Evolutionary conservation across 352 stramenopile species (phyloP), one percentile per base, ranked within the genome.

Genomic region (Paralagenidium karlingii): DNA sequence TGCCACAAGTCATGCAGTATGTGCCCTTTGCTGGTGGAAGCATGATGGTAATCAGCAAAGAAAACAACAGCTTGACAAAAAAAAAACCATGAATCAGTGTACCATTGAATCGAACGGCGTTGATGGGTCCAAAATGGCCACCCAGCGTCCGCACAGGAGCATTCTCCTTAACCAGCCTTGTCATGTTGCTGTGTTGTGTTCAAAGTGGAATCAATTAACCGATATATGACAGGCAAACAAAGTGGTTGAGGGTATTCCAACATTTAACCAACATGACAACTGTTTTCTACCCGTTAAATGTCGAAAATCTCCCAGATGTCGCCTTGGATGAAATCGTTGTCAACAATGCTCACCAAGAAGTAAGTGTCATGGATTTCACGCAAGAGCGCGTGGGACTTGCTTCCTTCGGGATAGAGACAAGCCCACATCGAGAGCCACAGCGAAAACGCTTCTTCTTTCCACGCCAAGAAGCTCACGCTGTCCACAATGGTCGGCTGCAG

Each of bases 401-500:
- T 88, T 32, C 82, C 89, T 40, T 91, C 76, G 31, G 97, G 79
- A 61, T 99, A 99, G 26, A 98, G 63, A 38, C 84, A 96, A 1
- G 94, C 82, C 95, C 95, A 99, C 51, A 95, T 77, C 28, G 82
- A 81, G 25, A 94, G 67, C 95, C 95, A 99, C 38, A 99, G 67
- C 16, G 66, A 78, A 53, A 99, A 99, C 20, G 94, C 95, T 56
- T 99, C 95, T 46, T 98, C 90, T 31, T 96, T 96, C 82, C 82
- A 95, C 18, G 96, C 78, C 53, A 95, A 45, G 57, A 99, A 99
- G 30, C 82, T 96, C 47, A 81, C 86, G 47, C 88, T 94, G 74
- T 99, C 95, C 57, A 99, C 96, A 49, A 99, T 96, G 26, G 95
- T 99, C 12, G 90, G 94, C 61, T 98, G 93, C 29, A 97, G 58